Conservation (phyloP, 2,329 filamentous ascomycete genomes). For the Orbilia ellipsospora region DNA sequence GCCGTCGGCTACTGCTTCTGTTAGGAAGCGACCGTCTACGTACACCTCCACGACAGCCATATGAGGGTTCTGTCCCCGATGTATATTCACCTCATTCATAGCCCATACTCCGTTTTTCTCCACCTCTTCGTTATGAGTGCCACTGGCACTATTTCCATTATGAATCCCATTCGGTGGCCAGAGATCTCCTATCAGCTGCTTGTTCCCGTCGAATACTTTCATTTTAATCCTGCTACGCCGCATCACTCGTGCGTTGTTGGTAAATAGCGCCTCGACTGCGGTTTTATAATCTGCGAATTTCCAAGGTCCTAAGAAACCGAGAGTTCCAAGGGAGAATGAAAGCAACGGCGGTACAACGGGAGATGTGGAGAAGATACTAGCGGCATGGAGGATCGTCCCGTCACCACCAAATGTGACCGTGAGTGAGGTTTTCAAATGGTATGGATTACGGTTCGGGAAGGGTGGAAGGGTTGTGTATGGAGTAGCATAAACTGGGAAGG, state of each 20-base stretch:
- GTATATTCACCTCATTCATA: conserved; percentile 94
- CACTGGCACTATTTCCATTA: not conserved
- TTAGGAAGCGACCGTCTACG: conserved; percentile 87
- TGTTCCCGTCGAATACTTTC: conserved; percentile 74
- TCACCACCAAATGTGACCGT: conserved; percentile 92
- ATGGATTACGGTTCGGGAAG: conserved; percentile 62
- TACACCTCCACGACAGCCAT: conserved; percentile 91
- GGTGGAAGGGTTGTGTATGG: conserved; percentile 60
- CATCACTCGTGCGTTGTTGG: conserved; percentile 76
- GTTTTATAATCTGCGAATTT: conserved; percentile 92
- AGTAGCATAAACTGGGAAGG: conserved; percentile 76
- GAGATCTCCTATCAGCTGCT: conserved; percentile 59
- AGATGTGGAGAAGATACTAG: conserved; percentile 85
- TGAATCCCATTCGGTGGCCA: conserved; percentile 46
- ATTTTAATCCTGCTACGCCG: conserved; percentile 85
- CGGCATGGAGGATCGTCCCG: conserved; percentile 86
- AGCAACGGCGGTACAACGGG: conserved; percentile 87
- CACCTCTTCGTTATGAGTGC: conserved; percentile 5
- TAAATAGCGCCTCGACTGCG: conserved; percentile 70
- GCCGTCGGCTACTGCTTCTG: conserved; percentile 92
- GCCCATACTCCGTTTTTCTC: conserved; percentile 64
- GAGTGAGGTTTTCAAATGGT: conserved; percentile 85
- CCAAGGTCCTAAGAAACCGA: conserved; percentile 96
- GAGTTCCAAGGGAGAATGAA: conserved; percentile 94
- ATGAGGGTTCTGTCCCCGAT: conserved; percentile 88